Conservation (phyloP, 331 rosid genomes). For the Telfairia occidentalis region DNA sequence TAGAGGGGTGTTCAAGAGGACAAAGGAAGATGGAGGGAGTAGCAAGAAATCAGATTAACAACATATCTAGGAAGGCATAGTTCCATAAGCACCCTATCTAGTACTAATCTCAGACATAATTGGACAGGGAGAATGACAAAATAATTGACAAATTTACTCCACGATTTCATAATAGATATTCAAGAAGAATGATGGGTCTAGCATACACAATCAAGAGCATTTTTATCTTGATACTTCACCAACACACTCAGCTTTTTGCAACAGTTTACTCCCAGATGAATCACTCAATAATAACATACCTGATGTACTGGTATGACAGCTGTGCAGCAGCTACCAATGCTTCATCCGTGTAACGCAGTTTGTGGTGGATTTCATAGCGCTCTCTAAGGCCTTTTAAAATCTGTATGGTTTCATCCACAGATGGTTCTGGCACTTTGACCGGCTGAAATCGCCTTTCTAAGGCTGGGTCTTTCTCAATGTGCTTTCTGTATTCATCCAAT, state of each 20-base stretch:
- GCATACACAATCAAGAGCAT: neutral
- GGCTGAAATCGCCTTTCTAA: slow-evolving; percentile 21
- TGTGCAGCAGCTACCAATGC: slow-evolving; percentile 23
- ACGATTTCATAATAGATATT: neutral
- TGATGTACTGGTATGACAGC: slow-evolving; percentile 23
- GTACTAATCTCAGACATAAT: neutral
- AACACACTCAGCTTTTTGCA: neutral
- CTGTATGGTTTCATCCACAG: slow-evolving; percentile 21
- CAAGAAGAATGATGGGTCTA: neutral
- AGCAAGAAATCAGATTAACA: neutral
- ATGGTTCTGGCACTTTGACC: slow-evolving; percentile 18
- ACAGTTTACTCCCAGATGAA: neutral
- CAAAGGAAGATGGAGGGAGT: neutral
- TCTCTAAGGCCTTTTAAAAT: slow-evolving; percentile 13
- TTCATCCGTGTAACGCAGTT: slow-evolving; percentile 11
- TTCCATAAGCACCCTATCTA: neutral
- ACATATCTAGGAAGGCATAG: neutral
- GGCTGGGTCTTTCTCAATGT: slow-evolving; percentile 24
- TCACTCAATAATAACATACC: slow-evolving; percentile 8
- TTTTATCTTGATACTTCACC: neutral
- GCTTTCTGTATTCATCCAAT: slow-evolving; percentile 20
- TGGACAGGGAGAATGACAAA: neutral
- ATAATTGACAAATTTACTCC: neutral
- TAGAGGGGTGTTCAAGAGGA: neutral
- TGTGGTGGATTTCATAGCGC: slow-evolving; percentile 20